Conservation (phyloP, 78 protist genomes). For the Dictyostelium brefeldianum region DNA sequence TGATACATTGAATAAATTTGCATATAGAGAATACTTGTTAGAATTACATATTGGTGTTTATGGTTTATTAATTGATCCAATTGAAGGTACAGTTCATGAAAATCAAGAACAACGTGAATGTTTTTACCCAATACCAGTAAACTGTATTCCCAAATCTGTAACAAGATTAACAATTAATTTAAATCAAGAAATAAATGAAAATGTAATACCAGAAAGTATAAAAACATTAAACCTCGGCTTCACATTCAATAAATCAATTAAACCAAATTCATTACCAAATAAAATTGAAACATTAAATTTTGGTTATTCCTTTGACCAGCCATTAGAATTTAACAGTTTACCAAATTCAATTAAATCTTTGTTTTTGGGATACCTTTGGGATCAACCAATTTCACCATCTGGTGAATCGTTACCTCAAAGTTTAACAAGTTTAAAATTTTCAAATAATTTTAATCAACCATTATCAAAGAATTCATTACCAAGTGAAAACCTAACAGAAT, state of each 20-base stretch:
- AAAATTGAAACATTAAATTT: background rate
- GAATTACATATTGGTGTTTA: background rate
- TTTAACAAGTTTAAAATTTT: background rate
- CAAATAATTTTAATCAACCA: constrained; percentile 35
- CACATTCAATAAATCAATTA: background rate
- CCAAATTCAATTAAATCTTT: background rate
- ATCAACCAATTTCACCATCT: background rate
- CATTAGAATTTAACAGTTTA: background rate
- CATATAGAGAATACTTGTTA: constrained; percentile 6
- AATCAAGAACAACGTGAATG: background rate
- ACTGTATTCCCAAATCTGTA: background rate
- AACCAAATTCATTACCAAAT: background rate
- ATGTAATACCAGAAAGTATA: background rate
- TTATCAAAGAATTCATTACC: background rate
- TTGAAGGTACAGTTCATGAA: background rate
- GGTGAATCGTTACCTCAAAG: background rate
- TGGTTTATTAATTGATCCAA: constrained; percentile 18
- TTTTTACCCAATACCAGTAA: background rate
- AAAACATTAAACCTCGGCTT: background rate
- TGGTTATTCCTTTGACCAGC: constrained; percentile 15
- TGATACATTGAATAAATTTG: background rate
- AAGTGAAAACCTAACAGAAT: background rate
- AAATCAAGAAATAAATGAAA: background rate
- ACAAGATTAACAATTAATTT: background rate
- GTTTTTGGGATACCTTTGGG: background rate